phyloP scores from a whole-genome alignment of 225 moss, liverwort and hornwort genomes.

The Climacium dendroides region DNA sequence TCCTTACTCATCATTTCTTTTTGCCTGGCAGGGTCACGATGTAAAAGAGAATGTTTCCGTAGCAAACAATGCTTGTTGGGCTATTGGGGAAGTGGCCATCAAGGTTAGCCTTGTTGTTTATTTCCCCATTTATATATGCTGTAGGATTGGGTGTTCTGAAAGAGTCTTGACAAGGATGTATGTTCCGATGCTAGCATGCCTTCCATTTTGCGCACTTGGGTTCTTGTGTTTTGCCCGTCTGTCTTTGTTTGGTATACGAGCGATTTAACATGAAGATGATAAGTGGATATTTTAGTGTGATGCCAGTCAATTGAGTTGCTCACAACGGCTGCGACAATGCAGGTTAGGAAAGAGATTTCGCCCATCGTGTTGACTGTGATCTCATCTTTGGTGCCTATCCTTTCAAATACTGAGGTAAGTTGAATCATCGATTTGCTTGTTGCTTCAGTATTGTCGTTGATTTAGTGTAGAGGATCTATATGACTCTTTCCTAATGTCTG shows the following conservation, averaged over 20 bases:
- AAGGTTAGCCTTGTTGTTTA: slow-evolving; percentile 36
- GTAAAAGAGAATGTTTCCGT: slow-evolving; percentile 98
- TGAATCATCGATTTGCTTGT: not conserved
- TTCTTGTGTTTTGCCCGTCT: not conserved
- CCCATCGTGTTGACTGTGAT: slow-evolving; percentile 92
- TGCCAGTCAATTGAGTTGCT: not conserved
- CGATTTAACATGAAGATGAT: not conserved
- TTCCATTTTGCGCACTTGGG: not conserved
- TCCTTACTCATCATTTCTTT: not conserved
- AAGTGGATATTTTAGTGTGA: not conserved
- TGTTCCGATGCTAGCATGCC: not conserved
- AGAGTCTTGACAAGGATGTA: not conserved
- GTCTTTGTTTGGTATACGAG: not conserved
- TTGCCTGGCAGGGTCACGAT: slow-evolving; percentile 68
- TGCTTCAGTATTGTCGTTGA: not conserved
- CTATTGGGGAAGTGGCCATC: slow-evolving; percentile 97
- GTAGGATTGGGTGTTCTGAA: not conserved
- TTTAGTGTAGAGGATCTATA: not conserved
- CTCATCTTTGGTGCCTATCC: slow-evolving; percentile 88
- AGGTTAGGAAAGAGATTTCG: slow-evolving; percentile 93
- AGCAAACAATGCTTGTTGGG: slow-evolving; percentile 99
- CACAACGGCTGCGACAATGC: slow-evolving; percentile 5
- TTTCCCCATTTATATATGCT: not conserved
- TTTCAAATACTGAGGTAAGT: slow-evolving; percentile 77
- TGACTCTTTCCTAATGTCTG: not conserved